Conservation (phyloP, 2,329 filamentous ascomycete species). For the Beauveria sp. region DNA sequence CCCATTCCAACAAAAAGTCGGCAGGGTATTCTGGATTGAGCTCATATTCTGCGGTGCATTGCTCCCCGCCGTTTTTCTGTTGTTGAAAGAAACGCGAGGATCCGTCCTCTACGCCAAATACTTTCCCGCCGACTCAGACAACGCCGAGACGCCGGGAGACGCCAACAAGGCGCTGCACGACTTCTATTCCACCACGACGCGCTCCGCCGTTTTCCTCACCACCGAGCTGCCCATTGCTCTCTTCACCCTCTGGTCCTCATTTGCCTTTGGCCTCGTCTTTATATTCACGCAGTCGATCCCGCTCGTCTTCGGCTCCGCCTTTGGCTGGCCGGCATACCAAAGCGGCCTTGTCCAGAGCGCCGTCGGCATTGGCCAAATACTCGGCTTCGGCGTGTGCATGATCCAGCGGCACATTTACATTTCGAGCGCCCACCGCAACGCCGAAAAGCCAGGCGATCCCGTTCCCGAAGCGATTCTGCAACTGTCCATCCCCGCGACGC, state of each 20-base stretch:
- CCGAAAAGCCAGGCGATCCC: conserved; percentile 1
- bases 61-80: neutral
- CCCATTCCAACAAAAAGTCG: neutral
- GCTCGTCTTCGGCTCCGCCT: conserved; percentile 8
- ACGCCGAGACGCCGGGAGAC: neutral
- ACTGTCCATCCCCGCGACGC: conserved; percentile 10
- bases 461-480: conserved; percentile 12
- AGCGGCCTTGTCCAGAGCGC: conserved; percentile 11
- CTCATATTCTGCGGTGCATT: conserved; percentile 10
- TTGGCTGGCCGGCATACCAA: conserved; percentile 4
- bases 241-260: conserved; percentile 14
- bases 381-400: conserved; percentile 9
- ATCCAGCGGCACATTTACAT: conserved; percentile 7
- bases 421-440: neutral
- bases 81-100: conserved; percentile 9
- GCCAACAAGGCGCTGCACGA: neutral
- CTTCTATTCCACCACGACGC: conserved; percentile 2
- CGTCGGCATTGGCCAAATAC: conserved; percentile 12
- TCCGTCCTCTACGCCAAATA: conserved; percentile 4
- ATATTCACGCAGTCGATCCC: conserved; percentile 13
- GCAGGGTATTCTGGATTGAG: conserved; percentile 13
- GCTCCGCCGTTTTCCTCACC: conserved; percentile 12
- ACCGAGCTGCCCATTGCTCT: conserved; percentile 12
- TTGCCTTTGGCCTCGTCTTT: conserved; percentile 13
- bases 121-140: neutral